Percentiles rank a stretch among this genome's conserved stretches.
Evolutionary conservation across 768 basidiomycete species (phyloP).

Genomic region (Thelephora aurantiotincta): DNA sequence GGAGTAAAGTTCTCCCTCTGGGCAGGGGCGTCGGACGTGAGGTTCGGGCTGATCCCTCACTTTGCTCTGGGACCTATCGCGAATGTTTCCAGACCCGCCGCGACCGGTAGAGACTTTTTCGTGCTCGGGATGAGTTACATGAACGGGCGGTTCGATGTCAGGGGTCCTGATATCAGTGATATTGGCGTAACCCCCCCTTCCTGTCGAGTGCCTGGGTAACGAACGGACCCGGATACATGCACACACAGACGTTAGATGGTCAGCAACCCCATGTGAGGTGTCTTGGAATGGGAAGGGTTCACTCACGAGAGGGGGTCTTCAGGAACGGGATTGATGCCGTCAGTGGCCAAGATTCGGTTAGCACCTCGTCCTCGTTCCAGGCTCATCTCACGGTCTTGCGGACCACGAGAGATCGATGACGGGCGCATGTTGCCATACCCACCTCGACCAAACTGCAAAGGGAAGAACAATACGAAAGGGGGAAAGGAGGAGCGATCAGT

Average conservation of each 20-base stretch:
- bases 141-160: background rate
- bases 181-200: conserved; percentile 58
- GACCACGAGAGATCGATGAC: no score
- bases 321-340: no score
- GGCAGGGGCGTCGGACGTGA: conserved; percentile 2
- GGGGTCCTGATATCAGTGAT: conserved; percentile 19
- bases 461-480: background rate
- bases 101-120: conserved; percentile 44
- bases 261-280: background rate
- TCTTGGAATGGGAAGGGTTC: background rate
- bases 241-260: no score
- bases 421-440: no score
- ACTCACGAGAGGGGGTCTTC: background rate
- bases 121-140: background rate
- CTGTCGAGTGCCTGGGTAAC: conserved; percentile 43
- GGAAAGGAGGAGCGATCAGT: background rate
- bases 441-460: no score
- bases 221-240: no score
- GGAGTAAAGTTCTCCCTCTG: conserved; percentile 26
- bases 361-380: no score
- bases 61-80: conserved; percentile 29
- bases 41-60: conserved; percentile 18
- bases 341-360: no score
- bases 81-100: conserved; percentile 59
- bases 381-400: no score